A percentile compares a stretch with the other conserved stretches of the same genome.
phyloP scores from a whole-genome alignment of 495 filamentous ascomycete genomes.

The Aspergillus indologenus region DNA sequence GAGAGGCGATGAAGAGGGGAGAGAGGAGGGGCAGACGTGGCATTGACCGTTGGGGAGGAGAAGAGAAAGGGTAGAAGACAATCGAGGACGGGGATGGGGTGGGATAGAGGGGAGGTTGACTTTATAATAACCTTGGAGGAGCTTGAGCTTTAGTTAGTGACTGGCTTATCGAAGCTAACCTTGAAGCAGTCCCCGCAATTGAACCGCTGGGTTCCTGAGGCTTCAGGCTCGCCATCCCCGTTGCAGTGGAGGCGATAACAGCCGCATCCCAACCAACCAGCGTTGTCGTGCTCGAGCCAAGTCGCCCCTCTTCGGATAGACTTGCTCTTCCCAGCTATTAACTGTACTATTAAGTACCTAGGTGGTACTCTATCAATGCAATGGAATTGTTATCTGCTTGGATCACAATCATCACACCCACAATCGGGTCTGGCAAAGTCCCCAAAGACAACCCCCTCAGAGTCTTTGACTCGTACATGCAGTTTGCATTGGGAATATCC shows the following conservation, averaged over 20 bases:
- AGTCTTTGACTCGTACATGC: neutral
- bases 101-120: neutral
- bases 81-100: neutral
- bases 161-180: neutral
- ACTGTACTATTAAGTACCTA: neutral
- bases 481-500: neutral
- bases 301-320: conserved; percentile 29
- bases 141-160: neutral
- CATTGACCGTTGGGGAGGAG: neutral
- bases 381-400: no score
- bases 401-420: neutral
- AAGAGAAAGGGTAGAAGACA: neutral
- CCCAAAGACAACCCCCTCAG: no score
- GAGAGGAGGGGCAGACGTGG: neutral
- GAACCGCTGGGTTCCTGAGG: neutral
- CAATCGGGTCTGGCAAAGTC: no score
- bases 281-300: no score
- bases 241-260: neutral
- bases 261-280: conserved; percentile 2
- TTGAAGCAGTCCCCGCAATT: conserved; percentile 2
- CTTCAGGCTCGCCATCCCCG: neutral
- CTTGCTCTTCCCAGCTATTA: conserved; percentile 30
- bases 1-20: conserved; percentile 8
- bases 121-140: neutral
- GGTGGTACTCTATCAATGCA: no score